Percentiles rank a stretch among this genome's conserved stretches.
Conservation (phyloP, 441 rosid species). For the Breynia disticha region DNA sequence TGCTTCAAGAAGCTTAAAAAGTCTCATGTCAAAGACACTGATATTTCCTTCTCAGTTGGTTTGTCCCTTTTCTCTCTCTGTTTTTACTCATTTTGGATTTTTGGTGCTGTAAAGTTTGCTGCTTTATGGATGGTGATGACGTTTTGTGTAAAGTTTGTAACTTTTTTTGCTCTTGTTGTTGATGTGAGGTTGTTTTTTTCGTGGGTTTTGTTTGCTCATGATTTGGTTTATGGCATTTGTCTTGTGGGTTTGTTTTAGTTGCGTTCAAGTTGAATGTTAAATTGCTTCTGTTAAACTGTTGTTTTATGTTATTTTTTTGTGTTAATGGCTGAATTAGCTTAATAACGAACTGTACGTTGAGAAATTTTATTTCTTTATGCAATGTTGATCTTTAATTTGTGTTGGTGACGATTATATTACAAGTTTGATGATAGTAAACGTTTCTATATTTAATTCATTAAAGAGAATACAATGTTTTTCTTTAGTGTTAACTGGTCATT, state of each 20-base stretch:
- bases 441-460: no score
- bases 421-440: no score
- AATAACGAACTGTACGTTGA: no score
- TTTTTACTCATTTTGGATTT: not conserved
- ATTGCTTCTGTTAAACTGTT: no score
- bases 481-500: no score
- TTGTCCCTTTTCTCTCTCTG: slow-evolving; percentile 17
- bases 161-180: no score
- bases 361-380: no score
- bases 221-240: slow-evolving; percentile 21
- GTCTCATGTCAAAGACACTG: slow-evolving; percentile 52
- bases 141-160: not conserved
- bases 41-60: slow-evolving; percentile 76
- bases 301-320: not conserved
- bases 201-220: slow-evolving; percentile 8
- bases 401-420: no score
- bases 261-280: no score
- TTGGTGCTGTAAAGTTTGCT: slow-evolving; percentile 1
- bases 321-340: not conserved
- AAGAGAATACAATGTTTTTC: no score
- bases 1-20: slow-evolving; percentile 66
- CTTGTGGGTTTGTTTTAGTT: not conserved
- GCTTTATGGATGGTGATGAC: not conserved
- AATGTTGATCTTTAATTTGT: no score
- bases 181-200: not conserved